These are phyloP conservation scores for Aechmea fasciata DNA, from an alignment of 176 grass and related monocot genomes.

Conservation along the genomic window DNA sequence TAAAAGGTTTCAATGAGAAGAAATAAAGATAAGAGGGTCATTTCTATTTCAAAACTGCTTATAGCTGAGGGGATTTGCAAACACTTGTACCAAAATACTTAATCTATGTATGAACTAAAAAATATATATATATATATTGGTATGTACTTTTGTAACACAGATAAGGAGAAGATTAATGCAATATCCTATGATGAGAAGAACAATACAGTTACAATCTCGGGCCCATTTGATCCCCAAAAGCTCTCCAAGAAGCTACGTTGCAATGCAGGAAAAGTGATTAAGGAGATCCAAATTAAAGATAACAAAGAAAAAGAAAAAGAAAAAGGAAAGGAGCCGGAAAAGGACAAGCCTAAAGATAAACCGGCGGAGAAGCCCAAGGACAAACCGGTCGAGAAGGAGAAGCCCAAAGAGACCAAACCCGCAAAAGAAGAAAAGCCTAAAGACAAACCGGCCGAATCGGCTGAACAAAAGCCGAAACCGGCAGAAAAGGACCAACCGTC, in stretches of 20 bases:
- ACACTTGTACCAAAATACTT: too few relatives aligned
- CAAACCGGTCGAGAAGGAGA: constrained; percentile 26
- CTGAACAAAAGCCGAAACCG: neutral
- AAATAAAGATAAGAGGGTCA: too few relatives aligned
- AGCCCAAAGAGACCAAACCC: constrained; percentile 20
- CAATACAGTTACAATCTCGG: constrained; percentile 48
- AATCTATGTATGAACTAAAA: too few relatives aligned
- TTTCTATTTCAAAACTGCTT: too few relatives aligned
- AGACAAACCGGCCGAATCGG: neutral
- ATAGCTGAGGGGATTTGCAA: too few relatives aligned
- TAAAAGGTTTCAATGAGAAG: too few relatives aligned
- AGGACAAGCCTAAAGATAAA: constrained; percentile 25
- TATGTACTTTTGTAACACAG: constrained; percentile 16
- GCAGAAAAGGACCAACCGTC: neutral
- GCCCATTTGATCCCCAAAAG: constrained; percentile 56
- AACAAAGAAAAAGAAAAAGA: constrained; percentile 28
- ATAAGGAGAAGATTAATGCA: constrained; percentile 37
- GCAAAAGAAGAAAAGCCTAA: constrained; percentile 23
- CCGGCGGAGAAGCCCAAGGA: neutral
- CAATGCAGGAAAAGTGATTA: constrained; percentile 64
- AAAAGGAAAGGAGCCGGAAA: constrained; percentile 1
- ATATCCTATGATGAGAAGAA: constrained; percentile 66
- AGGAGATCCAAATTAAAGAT: constrained; percentile 47
- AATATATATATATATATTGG: too few relatives aligned
- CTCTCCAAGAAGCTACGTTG: constrained; percentile 39